Percentiles rank a stretch among this genome's conserved stretches.
phyloP scores from a whole-genome alignment of 2,329 filamentous ascomycete species.

The Fusarium subglutinans region DNA sequence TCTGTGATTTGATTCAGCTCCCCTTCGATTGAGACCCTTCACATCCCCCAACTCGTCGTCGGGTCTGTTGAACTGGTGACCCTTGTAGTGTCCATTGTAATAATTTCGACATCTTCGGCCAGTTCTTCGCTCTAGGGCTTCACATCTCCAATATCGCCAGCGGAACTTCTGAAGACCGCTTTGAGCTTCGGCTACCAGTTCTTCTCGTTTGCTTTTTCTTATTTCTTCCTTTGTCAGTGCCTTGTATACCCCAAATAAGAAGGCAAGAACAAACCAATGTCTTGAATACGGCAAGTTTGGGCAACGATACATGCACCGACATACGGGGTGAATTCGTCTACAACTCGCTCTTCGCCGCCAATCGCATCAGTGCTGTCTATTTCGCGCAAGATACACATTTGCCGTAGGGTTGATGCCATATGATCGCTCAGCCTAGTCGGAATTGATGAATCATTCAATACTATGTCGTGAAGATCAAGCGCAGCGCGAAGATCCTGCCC shows the following conservation, averaged over 20 bases:
- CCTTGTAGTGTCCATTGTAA: not conserved
- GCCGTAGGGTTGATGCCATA: not conserved
- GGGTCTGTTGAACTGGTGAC: slow-evolving; percentile 5
- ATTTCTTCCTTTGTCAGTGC: not conserved
- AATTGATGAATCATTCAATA: not conserved
- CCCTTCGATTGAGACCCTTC: not conserved
- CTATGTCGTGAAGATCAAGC: slow-evolving; percentile 4
- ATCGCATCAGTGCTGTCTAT: not conserved
- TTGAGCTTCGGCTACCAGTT: not conserved
- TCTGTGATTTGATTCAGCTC: not conserved
- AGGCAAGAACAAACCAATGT: not conserved
- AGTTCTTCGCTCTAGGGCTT: not conserved
- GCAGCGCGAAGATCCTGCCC: not conserved
- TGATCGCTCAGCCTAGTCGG: slow-evolving; percentile 12
- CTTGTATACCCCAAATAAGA: accelerated
- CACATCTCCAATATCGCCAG: slow-evolving; percentile 15
- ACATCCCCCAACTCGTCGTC: not conserved
- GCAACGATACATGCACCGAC: not conserved
- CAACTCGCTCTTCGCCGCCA: not conserved
- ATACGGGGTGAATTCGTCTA: not conserved
- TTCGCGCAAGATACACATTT: not conserved
- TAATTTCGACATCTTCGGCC: slow-evolving; percentile 10
- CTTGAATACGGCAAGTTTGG: not conserved
- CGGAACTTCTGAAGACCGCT: slow-evolving; percentile 3
- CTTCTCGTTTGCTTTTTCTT: not conserved